phyloP scores from a whole-genome alignment of 2,329 filamentous ascomycete genomes.

The Xylaria arbuscula region DNA sequence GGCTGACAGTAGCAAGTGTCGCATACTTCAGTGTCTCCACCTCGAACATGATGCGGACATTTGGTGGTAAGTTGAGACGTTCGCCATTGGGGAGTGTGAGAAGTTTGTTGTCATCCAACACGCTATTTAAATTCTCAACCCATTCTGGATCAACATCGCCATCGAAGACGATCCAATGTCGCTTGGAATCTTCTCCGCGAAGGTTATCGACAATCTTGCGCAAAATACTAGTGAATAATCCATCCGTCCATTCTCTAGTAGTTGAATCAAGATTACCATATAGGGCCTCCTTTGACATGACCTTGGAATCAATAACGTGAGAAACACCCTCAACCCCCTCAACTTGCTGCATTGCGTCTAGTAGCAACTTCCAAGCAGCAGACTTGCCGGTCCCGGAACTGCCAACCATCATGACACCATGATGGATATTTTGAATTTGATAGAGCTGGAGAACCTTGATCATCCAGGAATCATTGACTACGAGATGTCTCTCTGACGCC shows the following conservation, averaged over 20 bases:
- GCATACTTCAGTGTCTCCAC: slow-evolving; percentile 98
- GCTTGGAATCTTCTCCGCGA: slow-evolving; percentile 93
- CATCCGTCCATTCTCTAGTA: slow-evolving; percentile 98
- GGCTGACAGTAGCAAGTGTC: slow-evolving; percentile 97
- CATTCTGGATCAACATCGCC: slow-evolving; percentile 99
- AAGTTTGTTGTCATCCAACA: slow-evolving; percentile 98
- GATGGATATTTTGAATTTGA: slow-evolving; percentile 97
- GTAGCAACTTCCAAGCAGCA: slow-evolving; percentile 89
- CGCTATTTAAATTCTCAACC: slow-evolving; percentile 99
- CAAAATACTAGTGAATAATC: slow-evolving; percentile 96
- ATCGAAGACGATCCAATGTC: slow-evolving; percentile 99
- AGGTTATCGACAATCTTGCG: slow-evolving; percentile 99
- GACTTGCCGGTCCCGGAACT: slow-evolving; percentile 98
- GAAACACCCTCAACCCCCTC: slow-evolving; percentile 94
- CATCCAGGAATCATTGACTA: slow-evolving; percentile 95
- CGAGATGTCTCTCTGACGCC: slow-evolving; percentile 85
- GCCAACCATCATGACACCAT: slow-evolving; percentile 99
- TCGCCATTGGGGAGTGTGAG: slow-evolving; percentile 97
- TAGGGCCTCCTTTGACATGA: slow-evolving; percentile 98
- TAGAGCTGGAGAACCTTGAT: slow-evolving; percentile 96
- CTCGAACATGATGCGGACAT: slow-evolving; percentile 99
- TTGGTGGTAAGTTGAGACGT: slow-evolving; percentile 90
- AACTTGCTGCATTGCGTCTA: slow-evolving; percentile 90
- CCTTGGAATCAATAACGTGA: slow-evolving; percentile 98
- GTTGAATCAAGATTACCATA: slow-evolving; percentile 97